Conservation (phyloP, 257 asterid genomes). For the Pogostemon cablin region DNA sequence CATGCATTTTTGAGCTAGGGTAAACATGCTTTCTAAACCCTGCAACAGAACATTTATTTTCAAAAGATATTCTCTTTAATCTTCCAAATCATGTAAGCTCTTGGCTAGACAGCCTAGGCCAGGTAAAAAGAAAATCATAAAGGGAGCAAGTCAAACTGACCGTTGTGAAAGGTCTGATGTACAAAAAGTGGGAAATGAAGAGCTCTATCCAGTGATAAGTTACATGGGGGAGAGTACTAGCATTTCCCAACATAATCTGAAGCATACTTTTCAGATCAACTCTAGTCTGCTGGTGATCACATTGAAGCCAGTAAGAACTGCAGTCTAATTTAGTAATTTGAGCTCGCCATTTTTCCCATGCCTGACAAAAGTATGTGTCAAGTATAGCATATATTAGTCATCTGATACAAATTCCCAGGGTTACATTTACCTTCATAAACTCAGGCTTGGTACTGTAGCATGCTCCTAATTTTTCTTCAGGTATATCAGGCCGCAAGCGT, state of each 20-base stretch:
- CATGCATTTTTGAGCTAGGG: conserved; percentile 88
- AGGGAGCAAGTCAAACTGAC: conserved; percentile 46
- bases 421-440: conserved; percentile 74
- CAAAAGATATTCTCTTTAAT: conserved; percentile 19
- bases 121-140: conserved; percentile 7
- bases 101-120: neutral
- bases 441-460: conserved; percentile 82
- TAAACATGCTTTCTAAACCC: conserved; percentile 91
- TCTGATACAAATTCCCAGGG: conserved; percentile 25
- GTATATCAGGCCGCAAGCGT: conserved; percentile 66
- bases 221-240: conserved; percentile 60
- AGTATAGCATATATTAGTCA: neutral
- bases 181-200: conserved; percentile 76
- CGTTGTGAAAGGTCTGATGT: conserved; percentile 85
- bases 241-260: conserved; percentile 87
- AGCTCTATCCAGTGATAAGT: conserved; percentile 93
- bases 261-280: conserved; percentile 83
- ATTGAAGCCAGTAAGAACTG: conserved; percentile 89
- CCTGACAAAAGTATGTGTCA: conserved; percentile 51
- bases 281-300: conserved; percentile 79
- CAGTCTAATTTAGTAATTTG: conserved; percentile 89
- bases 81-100: conserved; percentile 27
- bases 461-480: conserved; percentile 63
- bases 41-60: conserved; percentile 42
- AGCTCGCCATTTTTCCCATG: conserved; percentile 97